These are phyloP conservation scores for Taphrina sp. DNA, from an alignment of 1,139 yeast species.

Conservation along the genomic window DNA sequence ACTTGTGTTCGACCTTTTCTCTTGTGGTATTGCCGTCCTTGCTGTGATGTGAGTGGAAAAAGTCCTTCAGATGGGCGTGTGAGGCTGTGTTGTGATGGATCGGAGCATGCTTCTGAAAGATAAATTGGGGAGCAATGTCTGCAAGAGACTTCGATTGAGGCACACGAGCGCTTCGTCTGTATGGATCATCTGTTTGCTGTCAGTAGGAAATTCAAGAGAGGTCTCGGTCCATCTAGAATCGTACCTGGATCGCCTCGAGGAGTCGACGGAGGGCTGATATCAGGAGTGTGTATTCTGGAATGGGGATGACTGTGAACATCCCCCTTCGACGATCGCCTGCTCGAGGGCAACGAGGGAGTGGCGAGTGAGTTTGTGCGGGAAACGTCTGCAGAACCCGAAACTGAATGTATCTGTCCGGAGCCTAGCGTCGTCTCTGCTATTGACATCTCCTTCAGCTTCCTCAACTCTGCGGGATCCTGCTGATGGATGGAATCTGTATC, in stretches of 20 bases:
- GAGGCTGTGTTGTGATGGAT: conserved; percentile 31
- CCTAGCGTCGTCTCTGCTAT: conserved; percentile 6
- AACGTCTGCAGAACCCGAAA: conserved; percentile 7
- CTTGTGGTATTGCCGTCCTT: conserved; percentile 4
- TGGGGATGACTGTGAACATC: conserved; percentile 24
- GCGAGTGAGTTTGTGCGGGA: conserved; percentile 6
- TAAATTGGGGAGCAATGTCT: conserved; percentile 45
- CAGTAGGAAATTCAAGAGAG: background rate
- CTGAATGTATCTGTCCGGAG: background rate
- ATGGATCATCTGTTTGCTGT: conserved; percentile 41
- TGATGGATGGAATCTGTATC: conserved; percentile 11
- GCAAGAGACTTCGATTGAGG: conserved; percentile 41
- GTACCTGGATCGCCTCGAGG: conserved; percentile 28
- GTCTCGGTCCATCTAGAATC: no score
- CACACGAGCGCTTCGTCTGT: conserved; percentile 43
- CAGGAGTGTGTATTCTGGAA: conserved; percentile 28
- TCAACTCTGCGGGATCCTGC: conserved; percentile 23
- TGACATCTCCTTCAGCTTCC: conserved; percentile 11
- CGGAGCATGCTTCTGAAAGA: conserved; percentile 40
- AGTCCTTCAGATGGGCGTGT: conserved; percentile 28
- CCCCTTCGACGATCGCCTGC: conserved; percentile 18
- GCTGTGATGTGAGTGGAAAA: conserved; percentile 22
- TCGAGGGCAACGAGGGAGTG: conserved; percentile 9
- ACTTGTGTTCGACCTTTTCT: conserved; percentile 23
- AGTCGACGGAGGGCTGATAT: conserved; percentile 26